Evolutionary conservation across 805 yeast genomes (phyloP).

Genomic region (Metschnikowia lochheadii): DNA sequence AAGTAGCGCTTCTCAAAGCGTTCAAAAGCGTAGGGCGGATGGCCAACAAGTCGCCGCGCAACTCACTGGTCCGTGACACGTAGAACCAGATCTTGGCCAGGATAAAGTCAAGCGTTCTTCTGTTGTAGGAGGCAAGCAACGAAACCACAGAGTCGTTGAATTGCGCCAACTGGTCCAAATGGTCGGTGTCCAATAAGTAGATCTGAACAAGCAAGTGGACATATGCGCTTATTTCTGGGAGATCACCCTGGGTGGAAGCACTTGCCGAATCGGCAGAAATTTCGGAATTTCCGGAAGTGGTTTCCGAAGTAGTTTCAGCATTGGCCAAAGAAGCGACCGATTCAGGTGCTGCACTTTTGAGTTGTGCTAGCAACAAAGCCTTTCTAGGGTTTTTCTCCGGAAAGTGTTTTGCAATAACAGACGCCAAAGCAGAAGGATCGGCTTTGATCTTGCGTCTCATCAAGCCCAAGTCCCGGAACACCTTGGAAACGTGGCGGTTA

Average conservation of each 20-base stretch:
- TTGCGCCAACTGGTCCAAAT: constrained; percentile 44
- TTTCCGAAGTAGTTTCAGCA: too few relatives aligned
- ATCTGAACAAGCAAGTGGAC: constrained; percentile 76
- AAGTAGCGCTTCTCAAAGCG: constrained; percentile 80
- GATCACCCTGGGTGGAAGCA: constrained; percentile 26
- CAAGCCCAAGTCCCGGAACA: constrained; percentile 75
- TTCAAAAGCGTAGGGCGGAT: constrained; percentile 67
- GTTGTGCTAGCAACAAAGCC: constrained; percentile 28
- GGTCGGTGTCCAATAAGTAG: constrained; percentile 61
- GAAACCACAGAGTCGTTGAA: constrained; percentile 52
- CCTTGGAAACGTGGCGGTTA: constrained; percentile 81
- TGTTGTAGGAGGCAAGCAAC: constrained; percentile 62
- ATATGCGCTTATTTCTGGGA: constrained; percentile 80
- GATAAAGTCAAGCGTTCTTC: constrained; percentile 79
- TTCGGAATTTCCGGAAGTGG: too few relatives aligned
- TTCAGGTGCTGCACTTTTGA: constrained; percentile 27
- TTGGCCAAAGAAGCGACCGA: neutral
- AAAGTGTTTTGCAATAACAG: constrained; percentile 54
- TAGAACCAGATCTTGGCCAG: constrained; percentile 94
- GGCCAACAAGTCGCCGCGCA: constrained; percentile 46
- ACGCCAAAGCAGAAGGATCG: constrained; percentile 44
- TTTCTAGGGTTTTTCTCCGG: constrained; percentile 46
- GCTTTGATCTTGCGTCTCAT: constrained; percentile 60
- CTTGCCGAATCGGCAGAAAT: constrained; percentile 20
- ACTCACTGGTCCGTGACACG: constrained; percentile 67